Conservation (phyloP, 2,329 filamentous ascomycete species). For the Dryadomyces quercus-mongolicae region DNA sequence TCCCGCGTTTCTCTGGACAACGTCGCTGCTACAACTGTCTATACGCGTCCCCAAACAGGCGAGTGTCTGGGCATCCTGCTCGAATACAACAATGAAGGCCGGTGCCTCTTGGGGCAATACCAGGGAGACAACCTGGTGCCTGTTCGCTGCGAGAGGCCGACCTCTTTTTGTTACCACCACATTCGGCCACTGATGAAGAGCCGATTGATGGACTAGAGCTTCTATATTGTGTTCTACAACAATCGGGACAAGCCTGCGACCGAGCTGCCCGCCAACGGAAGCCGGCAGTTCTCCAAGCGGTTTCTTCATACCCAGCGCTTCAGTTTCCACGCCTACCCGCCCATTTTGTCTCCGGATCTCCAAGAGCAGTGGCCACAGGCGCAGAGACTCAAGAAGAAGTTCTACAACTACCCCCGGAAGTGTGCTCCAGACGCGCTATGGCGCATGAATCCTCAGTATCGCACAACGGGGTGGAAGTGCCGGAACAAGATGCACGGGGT, state of each 20-base stretch:
- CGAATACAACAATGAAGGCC: background rate
- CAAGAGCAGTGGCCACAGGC: background rate
- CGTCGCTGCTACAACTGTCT: background rate
- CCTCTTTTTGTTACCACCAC: background rate
- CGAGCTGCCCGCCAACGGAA: background rate
- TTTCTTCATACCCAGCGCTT: background rate
- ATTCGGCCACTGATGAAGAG: background rate
- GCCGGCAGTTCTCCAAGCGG: too few species aligned
- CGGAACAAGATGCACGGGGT: background rate
- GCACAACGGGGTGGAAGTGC: background rate
- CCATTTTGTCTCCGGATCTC: background rate
- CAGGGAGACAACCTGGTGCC: background rate
- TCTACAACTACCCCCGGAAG: background rate
- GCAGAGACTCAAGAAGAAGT: background rate
- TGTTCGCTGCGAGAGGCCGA: background rate
- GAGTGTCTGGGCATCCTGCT: background rate
- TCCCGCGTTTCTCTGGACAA: background rate
- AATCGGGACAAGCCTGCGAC: background rate
- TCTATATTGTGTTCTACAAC: background rate
- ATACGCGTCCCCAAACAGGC: background rate
- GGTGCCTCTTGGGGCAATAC: background rate
- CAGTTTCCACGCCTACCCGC: background rate
- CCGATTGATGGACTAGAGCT: background rate
- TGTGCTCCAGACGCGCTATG: background rate
- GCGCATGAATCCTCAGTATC: background rate